Evolutionary conservation across 768 basidiomycete species (phyloP), one percentile per base, ranked within the genome.

Genomic region (Leccinum subgranulosum): DNA sequence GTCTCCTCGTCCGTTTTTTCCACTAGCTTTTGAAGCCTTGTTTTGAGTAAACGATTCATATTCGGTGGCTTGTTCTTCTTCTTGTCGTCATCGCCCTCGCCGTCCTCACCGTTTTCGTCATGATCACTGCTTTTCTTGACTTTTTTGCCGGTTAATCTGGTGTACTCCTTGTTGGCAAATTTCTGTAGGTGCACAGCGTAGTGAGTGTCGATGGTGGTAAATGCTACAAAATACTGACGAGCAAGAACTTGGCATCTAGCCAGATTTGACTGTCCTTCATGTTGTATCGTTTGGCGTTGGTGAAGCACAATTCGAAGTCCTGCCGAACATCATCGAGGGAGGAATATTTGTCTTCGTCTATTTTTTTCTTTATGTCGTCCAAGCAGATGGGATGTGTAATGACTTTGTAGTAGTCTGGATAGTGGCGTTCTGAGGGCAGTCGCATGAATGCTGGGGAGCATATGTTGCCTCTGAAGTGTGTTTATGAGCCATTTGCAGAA

Each of bases 331-430:
- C 82, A 51, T 86, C 82, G 48, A 93, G 76, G 12, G 85, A 81
- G 14, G 76, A 62, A 65, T 94, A 94, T 12, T 61, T 67, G 56
- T 77, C 76, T 51, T 75, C 74, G 48, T 88, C 86, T 27, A 94
- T 79, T 65, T 84, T 81, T 64, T 83, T 81, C 80, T 92, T 92
- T 76, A 97, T 93, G 61, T 95, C 92, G 46, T 92, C 89, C 51
- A 97, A 77, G 27, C 91, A 86, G 64, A 97, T 92, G 29, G 95
- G 94, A 25, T 82, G 78, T 64, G 84, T 78, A 68, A 95, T 96
- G 62, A 87, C 59, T 23, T 73, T 69, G 73, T 95, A 97, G 74
- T 98, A 98, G 76, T 95, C 94, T 41, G 92, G 84, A 73, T 90
- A 92, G 56, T 77, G 77, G 56, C 84, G 82, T 73, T 86, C 89